phyloP scores from a whole-genome alignment of 2,329 filamentous ascomycete genomes.

The Monascus ruber region DNA sequence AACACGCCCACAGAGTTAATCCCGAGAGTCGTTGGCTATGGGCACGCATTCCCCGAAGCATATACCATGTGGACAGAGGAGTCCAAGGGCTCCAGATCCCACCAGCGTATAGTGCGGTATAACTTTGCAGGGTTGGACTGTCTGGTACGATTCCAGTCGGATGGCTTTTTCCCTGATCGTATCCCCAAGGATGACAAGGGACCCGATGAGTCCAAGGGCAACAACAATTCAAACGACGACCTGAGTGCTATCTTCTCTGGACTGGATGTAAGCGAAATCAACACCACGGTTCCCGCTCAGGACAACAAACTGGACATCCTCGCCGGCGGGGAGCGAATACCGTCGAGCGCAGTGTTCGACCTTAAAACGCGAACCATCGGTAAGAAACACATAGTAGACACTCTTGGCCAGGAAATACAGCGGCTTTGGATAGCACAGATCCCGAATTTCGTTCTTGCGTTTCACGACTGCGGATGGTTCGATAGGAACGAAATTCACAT shows the following conservation, averaged over 20 bases:
- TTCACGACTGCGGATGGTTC: conserved; percentile 36
- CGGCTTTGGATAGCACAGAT: conserved; percentile 42
- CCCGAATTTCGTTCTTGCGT: conserved; percentile 41
- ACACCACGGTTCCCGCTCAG: too few relatives aligned
- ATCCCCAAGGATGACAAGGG: not conserved
- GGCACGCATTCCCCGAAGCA: conserved; percentile 54
- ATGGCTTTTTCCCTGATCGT: conserved; percentile 40
- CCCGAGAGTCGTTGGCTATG: conserved; percentile 46
- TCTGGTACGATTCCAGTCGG: conserved; percentile 46
- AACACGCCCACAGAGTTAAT: conserved; percentile 49
- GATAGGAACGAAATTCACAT: conserved; percentile 24
- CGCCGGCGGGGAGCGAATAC: conserved; percentile 12
- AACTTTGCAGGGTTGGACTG: conserved; percentile 42
- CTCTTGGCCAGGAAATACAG: conserved; percentile 31
- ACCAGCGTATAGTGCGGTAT: conserved; percentile 53
- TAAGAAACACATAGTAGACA: conserved; percentile 20
- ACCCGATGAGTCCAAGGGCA: not conserved
- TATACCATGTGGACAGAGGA: conserved; percentile 53
- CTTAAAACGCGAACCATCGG: conserved; percentile 38
- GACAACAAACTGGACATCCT: too few relatives aligned
- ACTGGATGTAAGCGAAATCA: too few relatives aligned
- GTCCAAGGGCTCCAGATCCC: conserved; percentile 45
- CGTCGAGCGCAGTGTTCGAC: conserved; percentile 40
- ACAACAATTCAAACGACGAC: not conserved
- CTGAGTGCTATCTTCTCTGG: too few relatives aligned